Conservation (phyloP, 257 asterid species). For the Petunia axillaris region DNA sequence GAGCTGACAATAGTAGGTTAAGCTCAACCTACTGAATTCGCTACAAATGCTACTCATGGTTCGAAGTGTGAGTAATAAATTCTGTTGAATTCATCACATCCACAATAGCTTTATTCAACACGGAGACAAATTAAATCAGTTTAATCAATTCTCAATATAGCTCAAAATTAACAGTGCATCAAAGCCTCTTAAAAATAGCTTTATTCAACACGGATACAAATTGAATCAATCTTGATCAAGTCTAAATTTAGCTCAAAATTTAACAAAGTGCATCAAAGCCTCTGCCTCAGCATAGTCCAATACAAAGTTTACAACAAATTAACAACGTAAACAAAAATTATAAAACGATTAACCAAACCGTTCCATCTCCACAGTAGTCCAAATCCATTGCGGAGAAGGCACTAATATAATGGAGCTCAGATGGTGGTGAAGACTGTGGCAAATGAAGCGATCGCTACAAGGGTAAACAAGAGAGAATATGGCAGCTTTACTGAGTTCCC, state of each 20-base stretch:
- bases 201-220: no score
- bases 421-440: slow-evolving; percentile 17
- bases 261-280: neutral
- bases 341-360: neutral
- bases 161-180: no score
- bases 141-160: no score
- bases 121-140: no score
- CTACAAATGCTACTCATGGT: no score
- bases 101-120: no score
- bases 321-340: neutral
- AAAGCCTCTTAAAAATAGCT: no score
- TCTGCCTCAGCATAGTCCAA: neutral
- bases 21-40: no score
- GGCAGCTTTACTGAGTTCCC: slow-evolving; percentile 29
- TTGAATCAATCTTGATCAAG: no score
- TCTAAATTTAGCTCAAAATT: neutral
- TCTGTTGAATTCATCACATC: no score
- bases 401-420: neutral
- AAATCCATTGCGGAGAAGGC: neutral
- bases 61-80: no score
- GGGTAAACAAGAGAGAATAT: slow-evolving; percentile 20
- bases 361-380: neutral
- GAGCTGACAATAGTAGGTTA: no score
- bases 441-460: slow-evolving; percentile 28
- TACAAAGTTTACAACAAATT: neutral